Evolutionary conservation across 441 rosid genomes (phyloP).

Genomic region (Adansonia gregorii): DNA sequence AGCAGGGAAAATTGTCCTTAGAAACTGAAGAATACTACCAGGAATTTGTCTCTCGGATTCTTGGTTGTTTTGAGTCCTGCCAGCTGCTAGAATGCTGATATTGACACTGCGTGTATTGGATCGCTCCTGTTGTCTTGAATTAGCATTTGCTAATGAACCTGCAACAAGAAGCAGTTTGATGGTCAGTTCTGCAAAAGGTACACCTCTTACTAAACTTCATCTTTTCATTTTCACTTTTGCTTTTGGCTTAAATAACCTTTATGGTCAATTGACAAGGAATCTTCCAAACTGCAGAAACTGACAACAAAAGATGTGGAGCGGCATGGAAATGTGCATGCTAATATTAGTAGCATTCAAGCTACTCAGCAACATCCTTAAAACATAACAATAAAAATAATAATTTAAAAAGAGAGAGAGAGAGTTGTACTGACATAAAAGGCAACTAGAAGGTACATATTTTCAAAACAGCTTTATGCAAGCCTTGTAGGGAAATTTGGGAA

Average conservation of each 20-base stretch:
- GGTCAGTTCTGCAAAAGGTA: slow-evolving; percentile 14
- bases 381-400: no score
- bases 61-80: slow-evolving; percentile 45
- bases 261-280: neutral
- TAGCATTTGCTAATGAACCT: slow-evolving; percentile 44
- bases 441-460: neutral
- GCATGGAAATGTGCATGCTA: neutral
- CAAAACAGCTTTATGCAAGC: neutral
- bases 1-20: slow-evolving; percentile 58
- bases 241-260: neutral
- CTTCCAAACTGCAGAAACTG: slow-evolving; percentile 18
- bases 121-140: slow-evolving; percentile 44
- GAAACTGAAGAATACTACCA: slow-evolving; percentile 48
- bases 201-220: slow-evolving; percentile 1
- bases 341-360: slow-evolving; percentile 10
- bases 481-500: neutral
- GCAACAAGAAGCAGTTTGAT: slow-evolving; percentile 21
- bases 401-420: neutral
- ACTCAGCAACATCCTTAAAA: neutral
- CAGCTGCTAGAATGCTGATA: slow-evolving; percentile 44
- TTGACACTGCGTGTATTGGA: slow-evolving; percentile 43
- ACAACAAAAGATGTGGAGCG: slow-evolving; percentile 1
- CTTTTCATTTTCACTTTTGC: neutral
- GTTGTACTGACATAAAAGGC: neutral
- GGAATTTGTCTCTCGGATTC: slow-evolving; percentile 54